Evolutionary conservation across 352 stramenopile genomes (phyloP).

Genomic region (Pythium aquatile): DNA sequence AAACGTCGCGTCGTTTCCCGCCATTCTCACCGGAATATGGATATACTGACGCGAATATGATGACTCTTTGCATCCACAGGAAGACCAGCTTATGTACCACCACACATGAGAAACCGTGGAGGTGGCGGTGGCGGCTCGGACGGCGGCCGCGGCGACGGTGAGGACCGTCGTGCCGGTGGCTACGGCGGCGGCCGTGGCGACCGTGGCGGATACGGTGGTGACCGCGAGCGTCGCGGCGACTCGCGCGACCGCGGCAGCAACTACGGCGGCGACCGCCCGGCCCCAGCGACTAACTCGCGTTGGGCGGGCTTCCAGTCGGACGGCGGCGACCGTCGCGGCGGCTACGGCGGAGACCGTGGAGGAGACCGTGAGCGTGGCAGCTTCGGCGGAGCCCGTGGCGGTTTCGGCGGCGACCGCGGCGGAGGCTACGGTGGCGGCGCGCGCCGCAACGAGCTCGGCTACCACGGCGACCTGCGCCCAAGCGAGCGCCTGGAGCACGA

Average conservation of each 20-base stretch:
- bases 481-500: slow-evolving; percentile 93
- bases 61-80: slow-evolving; percentile 30
- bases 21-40: slow-evolving; percentile 13
- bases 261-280: slow-evolving; percentile 12
- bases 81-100: slow-evolving; percentile 76
- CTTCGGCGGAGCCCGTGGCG: slow-evolving; percentile 27
- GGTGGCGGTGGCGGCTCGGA: slow-evolving; percentile 29
- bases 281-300: slow-evolving; percentile 6
- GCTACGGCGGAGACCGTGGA: slow-evolving; percentile 34
- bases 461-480: slow-evolving; percentile 92
- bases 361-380: slow-evolving; percentile 20
- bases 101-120: slow-evolving; percentile 57
- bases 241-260: slow-evolving; percentile 18
- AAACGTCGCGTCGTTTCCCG: not conserved
- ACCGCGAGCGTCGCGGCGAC: slow-evolving; percentile 18
- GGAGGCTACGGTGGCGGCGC: slow-evolving; percentile 42
- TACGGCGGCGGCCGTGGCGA: slow-evolving; percentile 7
- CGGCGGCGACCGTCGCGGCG: slow-evolving; percentile 27
- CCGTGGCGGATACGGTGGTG: slow-evolving; percentile 2
- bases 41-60: slow-evolving; percentile 23
- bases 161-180: slow-evolving; percentile 24
- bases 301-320: slow-evolving; percentile 19
- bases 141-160: slow-evolving; percentile 21
- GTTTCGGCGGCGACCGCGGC: slow-evolving; percentile 7
- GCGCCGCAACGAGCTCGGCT: slow-evolving; percentile 94